Conservation (phyloP, 2,329 filamentous ascomycete genomes). For the Aspergillus sp. region DNA sequence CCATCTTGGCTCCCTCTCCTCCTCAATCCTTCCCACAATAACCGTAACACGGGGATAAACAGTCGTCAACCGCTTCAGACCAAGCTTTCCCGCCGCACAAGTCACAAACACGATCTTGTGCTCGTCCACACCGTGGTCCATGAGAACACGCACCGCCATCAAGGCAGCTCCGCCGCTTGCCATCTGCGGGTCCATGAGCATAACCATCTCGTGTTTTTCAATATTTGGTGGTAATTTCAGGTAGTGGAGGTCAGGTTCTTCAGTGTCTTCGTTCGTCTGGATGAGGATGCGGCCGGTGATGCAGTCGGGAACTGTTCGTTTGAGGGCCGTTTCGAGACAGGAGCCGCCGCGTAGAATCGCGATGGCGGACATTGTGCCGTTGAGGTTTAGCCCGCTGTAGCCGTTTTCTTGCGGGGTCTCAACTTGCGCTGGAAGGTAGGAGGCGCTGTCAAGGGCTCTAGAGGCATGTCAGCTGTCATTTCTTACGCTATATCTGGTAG, state of each 20-base stretch:
- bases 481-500: neutral
- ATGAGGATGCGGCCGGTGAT: slow-evolving; percentile 82
- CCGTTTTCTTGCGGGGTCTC: slow-evolving; percentile 60
- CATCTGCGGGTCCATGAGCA: slow-evolving; percentile 91
- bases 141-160: slow-evolving; percentile 93
- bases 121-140: slow-evolving; percentile 83
- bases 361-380: slow-evolving; percentile 73
- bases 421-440: slow-evolving; percentile 57
- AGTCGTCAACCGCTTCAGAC: slow-evolving; percentile 73
- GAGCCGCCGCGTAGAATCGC: slow-evolving; percentile 83
- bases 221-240: slow-evolving; percentile 71
- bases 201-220: slow-evolving; percentile 64
- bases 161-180: slow-evolving; percentile 75
- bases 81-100: slow-evolving; percentile 77
- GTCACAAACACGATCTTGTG: slow-evolving; percentile 86
- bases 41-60: slow-evolving; percentile 84
- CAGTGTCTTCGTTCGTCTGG: slow-evolving; percentile 74
- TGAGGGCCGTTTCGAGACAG: slow-evolving; percentile 77
- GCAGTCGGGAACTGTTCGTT: slow-evolving; percentile 86
- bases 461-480: slow-evolving; percentile 1
- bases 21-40: slow-evolving; percentile 72
- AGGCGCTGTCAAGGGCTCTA: slow-evolving; percentile 68
- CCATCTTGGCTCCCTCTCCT: slow-evolving; percentile 79
- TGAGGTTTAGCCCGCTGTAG: slow-evolving; percentile 64
- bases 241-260: slow-evolving; percentile 90